Percentiles rank a stretch among this genome's conserved stretches.
Conservation (phyloP, 1,284 basidiomycete genomes). For the Agroathelia rolfsii region DNA sequence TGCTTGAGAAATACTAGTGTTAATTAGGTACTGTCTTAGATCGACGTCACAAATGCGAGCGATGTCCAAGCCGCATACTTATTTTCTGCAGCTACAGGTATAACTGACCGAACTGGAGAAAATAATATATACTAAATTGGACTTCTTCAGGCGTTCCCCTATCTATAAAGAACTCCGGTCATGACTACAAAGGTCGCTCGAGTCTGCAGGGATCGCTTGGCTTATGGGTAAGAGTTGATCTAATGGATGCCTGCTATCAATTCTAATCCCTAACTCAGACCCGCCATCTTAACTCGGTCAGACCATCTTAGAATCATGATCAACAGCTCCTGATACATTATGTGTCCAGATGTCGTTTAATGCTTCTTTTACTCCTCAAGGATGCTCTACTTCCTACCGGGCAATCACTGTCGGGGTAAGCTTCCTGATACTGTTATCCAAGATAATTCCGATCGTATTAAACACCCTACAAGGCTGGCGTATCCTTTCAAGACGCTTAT, state of each 20-base stretch:
- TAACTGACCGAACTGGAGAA: too few relatives aligned
- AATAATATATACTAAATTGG: too few relatives aligned
- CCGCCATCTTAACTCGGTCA: slow-evolving; percentile 18
- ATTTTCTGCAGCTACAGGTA: slow-evolving; percentile 22
- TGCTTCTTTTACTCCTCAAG: slow-evolving; percentile 10
- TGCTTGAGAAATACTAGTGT: neutral
- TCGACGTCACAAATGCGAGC: slow-evolving; percentile 18
- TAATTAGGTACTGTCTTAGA: slow-evolving; percentile 13
- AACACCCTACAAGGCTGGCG: slow-evolving; percentile 14
- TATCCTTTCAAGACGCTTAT: slow-evolving; percentile 16
- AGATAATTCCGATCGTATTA: neutral
- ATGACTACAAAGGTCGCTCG: slow-evolving; percentile 30
- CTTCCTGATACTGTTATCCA: too few relatives aligned
- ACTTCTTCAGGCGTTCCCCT: slow-evolving; percentile 25
- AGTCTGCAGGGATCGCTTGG: slow-evolving; percentile 20
- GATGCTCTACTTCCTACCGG: slow-evolving; percentile 6
- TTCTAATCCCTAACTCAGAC: too few relatives aligned
- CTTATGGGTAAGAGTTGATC: slow-evolving; percentile 22
- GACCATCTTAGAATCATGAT: too few relatives aligned
- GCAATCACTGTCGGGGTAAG: slow-evolving; percentile 16
- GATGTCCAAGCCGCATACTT: slow-evolving; percentile 24
- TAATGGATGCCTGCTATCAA: neutral
- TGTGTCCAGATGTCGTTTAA: slow-evolving; percentile 8
- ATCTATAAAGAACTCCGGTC: slow-evolving; percentile 31
- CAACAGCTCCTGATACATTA: slow-evolving; percentile 1